Conservation (phyloP, 331 rosid genomes). For the Phaseolus coccineus region DNA sequence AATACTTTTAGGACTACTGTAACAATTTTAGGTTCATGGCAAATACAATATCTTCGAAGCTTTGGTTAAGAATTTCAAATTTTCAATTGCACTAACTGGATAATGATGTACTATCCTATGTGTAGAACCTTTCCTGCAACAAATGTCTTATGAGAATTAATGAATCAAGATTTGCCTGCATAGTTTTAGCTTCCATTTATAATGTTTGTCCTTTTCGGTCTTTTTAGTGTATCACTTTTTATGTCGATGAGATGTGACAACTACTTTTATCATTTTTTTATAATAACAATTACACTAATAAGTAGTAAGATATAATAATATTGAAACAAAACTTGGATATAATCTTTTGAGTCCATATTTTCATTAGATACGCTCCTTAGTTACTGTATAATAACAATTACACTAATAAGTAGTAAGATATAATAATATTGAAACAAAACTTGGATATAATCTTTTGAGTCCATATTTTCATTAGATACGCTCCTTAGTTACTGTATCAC, state of each 20-base stretch:
- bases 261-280: too few species aligned
- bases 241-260: too few species aligned
- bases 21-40: slow-evolving; percentile 4
- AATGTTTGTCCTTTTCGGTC: neutral
- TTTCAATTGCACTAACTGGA: slow-evolving; percentile 6
- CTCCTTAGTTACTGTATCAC: neutral
- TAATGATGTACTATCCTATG: neutral
- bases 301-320: neutral
- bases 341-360: slow-evolving; percentile 12
- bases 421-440: slow-evolving; percentile 17
- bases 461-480: neutral
- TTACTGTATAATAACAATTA: neutral
- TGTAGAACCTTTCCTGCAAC: neutral
- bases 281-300: neutral
- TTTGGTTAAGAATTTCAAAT: slow-evolving; percentile 1
- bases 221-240: neutral
- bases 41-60: slow-evolving; percentile 16
- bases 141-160: neutral
- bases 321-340: slow-evolving; percentile 25
- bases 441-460: slow-evolving; percentile 18
- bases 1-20: neutral
- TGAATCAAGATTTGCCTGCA: neutral
- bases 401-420: neutral
- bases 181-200: neutral
- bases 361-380: neutral